A percentile compares a stretch with the other conserved stretches of the same genome.
Evolutionary conservation across 257 asterid species (phyloP).

Genomic region (Solanum infundibuliforme): DNA sequence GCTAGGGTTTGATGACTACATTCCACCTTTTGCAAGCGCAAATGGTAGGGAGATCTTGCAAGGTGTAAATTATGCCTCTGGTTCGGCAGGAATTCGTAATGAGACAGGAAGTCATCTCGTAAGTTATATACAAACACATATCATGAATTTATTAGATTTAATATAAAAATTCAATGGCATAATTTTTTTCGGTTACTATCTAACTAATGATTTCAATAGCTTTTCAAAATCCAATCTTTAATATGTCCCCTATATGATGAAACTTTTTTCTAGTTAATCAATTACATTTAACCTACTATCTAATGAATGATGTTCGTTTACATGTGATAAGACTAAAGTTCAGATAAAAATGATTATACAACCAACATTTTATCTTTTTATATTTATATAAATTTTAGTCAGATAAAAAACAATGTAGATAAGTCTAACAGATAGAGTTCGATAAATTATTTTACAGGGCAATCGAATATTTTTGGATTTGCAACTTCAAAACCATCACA

Average conservation of each 20-base stretch:
- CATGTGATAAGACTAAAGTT: neutral
- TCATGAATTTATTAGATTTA: neutral
- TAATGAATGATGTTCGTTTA: neutral
- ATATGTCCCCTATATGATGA: neutral
- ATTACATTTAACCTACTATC: neutral
- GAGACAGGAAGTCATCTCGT: conserved; percentile 19
- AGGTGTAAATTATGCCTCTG: conserved; percentile 21
- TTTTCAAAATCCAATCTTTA: neutral
- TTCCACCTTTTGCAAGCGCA: conserved; percentile 33
- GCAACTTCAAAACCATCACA: conserved; percentile 10
- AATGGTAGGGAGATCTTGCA: conserved; percentile 9
- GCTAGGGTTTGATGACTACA: conserved; percentile 21
- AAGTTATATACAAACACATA: neutral
- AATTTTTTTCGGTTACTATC: neutral
- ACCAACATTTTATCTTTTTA: neutral
- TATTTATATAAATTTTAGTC: neutral
- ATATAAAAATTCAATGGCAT: neutral
- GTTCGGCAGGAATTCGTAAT: conserved; percentile 47
- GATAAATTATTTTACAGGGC: conserved; percentile 12
- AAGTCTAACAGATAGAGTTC: neutral
- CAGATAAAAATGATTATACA: too few relatives aligned
- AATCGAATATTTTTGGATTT: neutral
- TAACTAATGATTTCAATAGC: neutral
- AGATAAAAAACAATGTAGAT: neutral
- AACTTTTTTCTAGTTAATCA: neutral